phyloP scores from a whole-genome alignment of 768 basidiomycete species.

The Lyophyllum shimeji region DNA sequence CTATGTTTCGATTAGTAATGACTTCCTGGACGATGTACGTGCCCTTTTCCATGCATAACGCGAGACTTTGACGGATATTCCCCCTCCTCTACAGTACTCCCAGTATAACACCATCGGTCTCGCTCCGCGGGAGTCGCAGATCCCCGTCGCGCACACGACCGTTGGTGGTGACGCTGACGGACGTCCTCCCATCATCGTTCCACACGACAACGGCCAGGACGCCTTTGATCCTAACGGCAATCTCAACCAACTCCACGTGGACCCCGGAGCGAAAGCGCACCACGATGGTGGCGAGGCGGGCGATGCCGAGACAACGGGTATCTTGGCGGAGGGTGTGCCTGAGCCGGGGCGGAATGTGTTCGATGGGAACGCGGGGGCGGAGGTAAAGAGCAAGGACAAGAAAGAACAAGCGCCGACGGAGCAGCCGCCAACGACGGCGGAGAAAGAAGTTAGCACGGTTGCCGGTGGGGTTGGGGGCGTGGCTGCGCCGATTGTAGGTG shows the following conservation, averaged over 20 bases:
- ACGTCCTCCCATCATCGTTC: slow-evolving; percentile 53
- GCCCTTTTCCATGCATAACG: neutral
- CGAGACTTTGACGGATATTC: neutral
- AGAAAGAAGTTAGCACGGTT: slow-evolving; percentile 8
- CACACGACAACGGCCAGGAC: slow-evolving; percentile 31
- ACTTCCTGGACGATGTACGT: slow-evolving; percentile 69
- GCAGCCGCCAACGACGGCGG: slow-evolving; percentile 12
- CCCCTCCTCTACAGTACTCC: slow-evolving; percentile 43
- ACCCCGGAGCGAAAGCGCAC: slow-evolving; percentile 2
- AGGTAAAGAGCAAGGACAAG: slow-evolving; percentile 41
- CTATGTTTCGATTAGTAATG: slow-evolving; percentile 40
- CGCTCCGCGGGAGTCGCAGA: slow-evolving; percentile 36
- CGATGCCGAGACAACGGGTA: slow-evolving; percentile 23
- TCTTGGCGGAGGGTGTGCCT: slow-evolving; percentile 49
- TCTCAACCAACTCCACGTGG: slow-evolving; percentile 4
- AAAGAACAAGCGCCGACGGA: neutral
- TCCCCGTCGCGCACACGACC: slow-evolving; percentile 42
- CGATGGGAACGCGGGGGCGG: slow-evolving; percentile 45
- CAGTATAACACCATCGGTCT: slow-evolving; percentile 44
- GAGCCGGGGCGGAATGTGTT: slow-evolving; percentile 81
- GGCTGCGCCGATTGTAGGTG: slow-evolving; percentile 12
- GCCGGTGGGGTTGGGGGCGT: slow-evolving; percentile 12
- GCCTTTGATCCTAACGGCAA: neutral
- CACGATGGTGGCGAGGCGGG: slow-evolving; percentile 2
- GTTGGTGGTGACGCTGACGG: slow-evolving; percentile 55